These are phyloP conservation scores for Monosporascus sp. DNA, from an alignment of 2,329 filamentous ascomycete genomes.

Conservation along the genomic window DNA sequence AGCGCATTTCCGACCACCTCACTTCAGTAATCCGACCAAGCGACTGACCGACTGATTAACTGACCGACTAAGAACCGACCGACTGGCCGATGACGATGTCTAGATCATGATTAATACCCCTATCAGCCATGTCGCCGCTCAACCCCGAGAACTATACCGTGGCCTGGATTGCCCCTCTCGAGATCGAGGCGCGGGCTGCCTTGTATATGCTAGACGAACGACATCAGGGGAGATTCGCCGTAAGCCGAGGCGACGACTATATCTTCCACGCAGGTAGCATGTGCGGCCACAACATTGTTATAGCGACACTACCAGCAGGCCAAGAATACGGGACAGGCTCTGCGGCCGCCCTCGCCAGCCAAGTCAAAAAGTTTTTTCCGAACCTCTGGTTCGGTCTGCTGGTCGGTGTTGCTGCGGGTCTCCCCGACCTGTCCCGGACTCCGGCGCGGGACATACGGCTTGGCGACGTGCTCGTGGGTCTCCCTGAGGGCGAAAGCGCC, in stretches of 20 bases:
- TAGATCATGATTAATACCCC: no score
- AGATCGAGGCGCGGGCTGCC: slow-evolving; percentile 32
- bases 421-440: slow-evolving; percentile 20
- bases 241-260: slow-evolving; percentile 29
- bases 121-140: slow-evolving; percentile 1
- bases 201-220: slow-evolving; percentile 27
- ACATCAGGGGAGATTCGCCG: slow-evolving; percentile 27
- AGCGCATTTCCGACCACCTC: no score
- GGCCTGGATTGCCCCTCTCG: slow-evolving; percentile 33
- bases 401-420: slow-evolving; percentile 31
- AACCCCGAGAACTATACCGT: slow-evolving; percentile 25
- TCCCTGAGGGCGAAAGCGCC: slow-evolving; percentile 18
- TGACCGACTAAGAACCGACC: no score
- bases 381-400: slow-evolving; percentile 34
- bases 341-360: slow-evolving; percentile 28
- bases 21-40: no score
- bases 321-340: slow-evolving; percentile 30
- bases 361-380: slow-evolving; percentile 29
- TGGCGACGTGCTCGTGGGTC: slow-evolving; percentile 31
- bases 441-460: slow-evolving; percentile 31
- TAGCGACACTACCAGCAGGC: slow-evolving; percentile 29
- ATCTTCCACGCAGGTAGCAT: slow-evolving; percentile 32
- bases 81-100: no score
- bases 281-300: slow-evolving; percentile 31
- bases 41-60: no score